These are phyloP conservation scores for Scheffersomyces titani DNA, from an alignment of 1,139 yeast species.

Conservation along the genomic window DNA sequence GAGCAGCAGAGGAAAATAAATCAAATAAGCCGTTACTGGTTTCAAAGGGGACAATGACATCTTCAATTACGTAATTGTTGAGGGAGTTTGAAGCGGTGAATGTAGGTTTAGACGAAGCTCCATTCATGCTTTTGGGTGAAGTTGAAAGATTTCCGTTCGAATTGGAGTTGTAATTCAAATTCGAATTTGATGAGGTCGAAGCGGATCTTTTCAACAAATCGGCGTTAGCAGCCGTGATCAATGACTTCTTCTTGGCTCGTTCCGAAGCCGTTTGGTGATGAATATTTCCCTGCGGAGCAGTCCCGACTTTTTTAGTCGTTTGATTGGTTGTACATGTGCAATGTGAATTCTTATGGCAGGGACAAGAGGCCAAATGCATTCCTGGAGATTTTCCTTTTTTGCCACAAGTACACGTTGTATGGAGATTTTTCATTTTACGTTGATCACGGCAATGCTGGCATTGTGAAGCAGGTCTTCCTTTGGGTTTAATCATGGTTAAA, in stretches of 20 bases:
- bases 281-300: conserved; percentile 6
- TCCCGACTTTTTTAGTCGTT: conserved; percentile 12
- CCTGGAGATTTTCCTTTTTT: conserved; percentile 51
- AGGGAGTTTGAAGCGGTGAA: not conserved
- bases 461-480: conserved; percentile 93
- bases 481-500: conserved; percentile 88
- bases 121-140: conserved; percentile 1
- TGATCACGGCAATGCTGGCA: conserved; percentile 86
- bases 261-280: conserved; percentile 24
- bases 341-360: conserved; percentile 52
- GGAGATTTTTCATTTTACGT: conserved; percentile 68
- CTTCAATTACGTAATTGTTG: conserved; percentile 34
- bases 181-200: conserved; percentile 22
- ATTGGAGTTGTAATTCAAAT: conserved; percentile 4
- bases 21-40: conserved; percentile 31
- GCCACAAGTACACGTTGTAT: conserved; percentile 76
- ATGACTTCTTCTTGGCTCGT: conserved; percentile 29
- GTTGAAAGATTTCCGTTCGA: not conserved
- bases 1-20: conserved; percentile 19
- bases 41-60: conserved; percentile 33
- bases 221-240: conserved; percentile 24
- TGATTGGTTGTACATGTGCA: conserved; percentile 58
- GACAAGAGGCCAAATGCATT: conserved; percentile 52
- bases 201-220: conserved; percentile 23
- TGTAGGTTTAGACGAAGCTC: conserved; percentile 4